Evolutionary conservation across 208 protist genomes (phyloP).

Genomic region (Crithidia bombi): DNA sequence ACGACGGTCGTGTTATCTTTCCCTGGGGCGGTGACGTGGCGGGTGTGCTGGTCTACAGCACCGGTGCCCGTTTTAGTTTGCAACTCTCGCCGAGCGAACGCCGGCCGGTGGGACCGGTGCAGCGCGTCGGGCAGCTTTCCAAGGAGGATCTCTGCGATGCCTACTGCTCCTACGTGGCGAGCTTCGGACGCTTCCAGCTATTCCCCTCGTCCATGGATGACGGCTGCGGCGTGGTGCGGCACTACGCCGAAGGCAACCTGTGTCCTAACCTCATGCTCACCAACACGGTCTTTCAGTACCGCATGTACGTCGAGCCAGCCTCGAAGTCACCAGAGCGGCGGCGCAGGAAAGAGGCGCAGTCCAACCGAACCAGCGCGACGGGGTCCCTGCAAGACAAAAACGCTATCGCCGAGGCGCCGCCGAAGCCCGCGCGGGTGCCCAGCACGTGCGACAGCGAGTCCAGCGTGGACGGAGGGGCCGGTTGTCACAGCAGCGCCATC

Average conservation of each 20-base stretch:
- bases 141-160: slow-evolving; percentile 67
- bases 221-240: slow-evolving; percentile 26
- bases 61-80: slow-evolving; percentile 56
- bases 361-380: neutral
- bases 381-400: neutral
- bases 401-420: neutral
- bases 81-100: slow-evolving; percentile 55
- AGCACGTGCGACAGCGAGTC: slow-evolving; percentile 25
- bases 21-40: slow-evolving; percentile 81
- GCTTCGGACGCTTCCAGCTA: slow-evolving; percentile 61
- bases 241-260: slow-evolving; percentile 39
- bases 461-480: slow-evolving; percentile 6
- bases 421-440: slow-evolving; percentile 17
- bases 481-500: neutral
- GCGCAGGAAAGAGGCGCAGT: neutral
- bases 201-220: slow-evolving; percentile 29
- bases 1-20: slow-evolving; percentile 71
- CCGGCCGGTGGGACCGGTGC: slow-evolving; percentile 28
- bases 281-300: slow-evolving; percentile 32
- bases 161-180: slow-evolving; percentile 65
- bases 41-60: slow-evolving; percentile 68
- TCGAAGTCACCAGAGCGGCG: neutral
- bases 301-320: slow-evolving; percentile 22
- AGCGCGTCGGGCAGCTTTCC: slow-evolving; percentile 33
- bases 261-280: slow-evolving; percentile 34